Evolutionary conservation across 2,329 filamentous ascomycete genomes (phyloP).

Genomic region (Onygenales sp.): DNA sequence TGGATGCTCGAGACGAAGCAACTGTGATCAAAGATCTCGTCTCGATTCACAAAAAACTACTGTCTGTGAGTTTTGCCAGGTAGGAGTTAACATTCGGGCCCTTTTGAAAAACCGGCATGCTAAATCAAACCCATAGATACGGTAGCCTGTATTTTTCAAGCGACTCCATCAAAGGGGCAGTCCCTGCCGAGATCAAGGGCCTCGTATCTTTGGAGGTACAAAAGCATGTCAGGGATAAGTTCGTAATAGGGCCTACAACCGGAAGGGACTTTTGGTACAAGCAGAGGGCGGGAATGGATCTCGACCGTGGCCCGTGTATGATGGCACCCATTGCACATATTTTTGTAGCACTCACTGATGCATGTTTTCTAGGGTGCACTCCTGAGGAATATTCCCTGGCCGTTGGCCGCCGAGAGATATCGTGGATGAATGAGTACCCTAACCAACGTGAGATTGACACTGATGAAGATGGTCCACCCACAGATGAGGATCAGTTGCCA

Average conservation of each 20-base stretch:
- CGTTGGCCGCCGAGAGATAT: conserved; percentile 8
- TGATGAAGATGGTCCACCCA: conserved; percentile 15
- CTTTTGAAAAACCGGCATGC: neutral
- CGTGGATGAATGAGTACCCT: conserved; percentile 24
- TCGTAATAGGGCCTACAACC: conserved; percentile 7
- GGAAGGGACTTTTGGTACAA: conserved; percentile 14
- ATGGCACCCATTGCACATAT: neutral
- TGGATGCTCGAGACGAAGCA: conserved; percentile 7
- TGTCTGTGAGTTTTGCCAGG: neutral
- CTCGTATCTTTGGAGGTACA: neutral
- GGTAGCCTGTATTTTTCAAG: neutral
- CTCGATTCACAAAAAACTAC: conserved; percentile 6
- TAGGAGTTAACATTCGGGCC: neutral
- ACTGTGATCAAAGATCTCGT: conserved; percentile 6
- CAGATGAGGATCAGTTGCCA: conserved; percentile 18
- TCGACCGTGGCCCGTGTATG: conserved; percentile 15
- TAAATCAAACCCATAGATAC: neutral
- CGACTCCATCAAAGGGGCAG: conserved; percentile 6
- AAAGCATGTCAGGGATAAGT: neutral
- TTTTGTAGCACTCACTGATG: neutral
- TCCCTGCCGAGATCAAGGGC: conserved; percentile 6
- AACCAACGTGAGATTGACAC: conserved; percentile 15
- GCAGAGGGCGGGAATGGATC: conserved; percentile 10
- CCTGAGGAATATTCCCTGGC: neutral
- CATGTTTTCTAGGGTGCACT: neutral